Percentiles rank a stretch among this genome's conserved stretches.
Conservation (phyloP, 805 yeast genomes). For the Candida arabinofermentans region DNA sequence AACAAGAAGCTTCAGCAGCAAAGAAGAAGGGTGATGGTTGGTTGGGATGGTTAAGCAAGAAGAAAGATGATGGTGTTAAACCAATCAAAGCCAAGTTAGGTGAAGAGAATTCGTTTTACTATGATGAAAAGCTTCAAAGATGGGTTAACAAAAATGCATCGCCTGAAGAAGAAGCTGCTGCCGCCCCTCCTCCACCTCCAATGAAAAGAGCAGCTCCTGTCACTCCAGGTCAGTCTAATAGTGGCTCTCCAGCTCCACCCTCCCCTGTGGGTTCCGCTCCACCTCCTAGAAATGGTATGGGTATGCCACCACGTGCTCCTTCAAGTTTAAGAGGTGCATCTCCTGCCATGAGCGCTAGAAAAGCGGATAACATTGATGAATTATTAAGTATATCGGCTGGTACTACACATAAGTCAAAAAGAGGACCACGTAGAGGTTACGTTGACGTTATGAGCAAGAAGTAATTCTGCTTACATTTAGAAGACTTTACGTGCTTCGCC, state of each 20-base stretch:
- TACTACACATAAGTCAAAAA: conserved; percentile 41
- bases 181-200: conserved; percentile 69
- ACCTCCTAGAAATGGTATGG: conserved; percentile 30
- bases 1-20: conserved; percentile 12
- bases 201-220: conserved; percentile 42
- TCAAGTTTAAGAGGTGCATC: conserved; percentile 5
- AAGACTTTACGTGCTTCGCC: too few species aligned
- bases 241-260: conserved; percentile 17
- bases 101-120: conserved; percentile 65
- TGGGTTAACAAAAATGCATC: conserved; percentile 76
- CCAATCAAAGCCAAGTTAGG: conserved; percentile 86
- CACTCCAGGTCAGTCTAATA: conserved; percentile 25
- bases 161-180: conserved; percentile 56
- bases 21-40: conserved; percentile 31
- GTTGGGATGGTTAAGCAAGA: conserved; percentile 62
- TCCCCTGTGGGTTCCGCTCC: too few species aligned
- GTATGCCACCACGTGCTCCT: conserved; percentile 8
- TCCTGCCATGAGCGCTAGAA: conserved; percentile 11
- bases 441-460: conserved; percentile 57
- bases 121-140: conserved; percentile 77
- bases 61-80: conserved; percentile 55
- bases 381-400: conserved; percentile 27
- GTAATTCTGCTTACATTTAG: too few species aligned
- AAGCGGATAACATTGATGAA: conserved; percentile 28
- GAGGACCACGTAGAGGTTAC: conserved; percentile 56